Base-by-base conservation (phyloP, 306 rosid species). In the Coriaria nepalensis region DNA sequence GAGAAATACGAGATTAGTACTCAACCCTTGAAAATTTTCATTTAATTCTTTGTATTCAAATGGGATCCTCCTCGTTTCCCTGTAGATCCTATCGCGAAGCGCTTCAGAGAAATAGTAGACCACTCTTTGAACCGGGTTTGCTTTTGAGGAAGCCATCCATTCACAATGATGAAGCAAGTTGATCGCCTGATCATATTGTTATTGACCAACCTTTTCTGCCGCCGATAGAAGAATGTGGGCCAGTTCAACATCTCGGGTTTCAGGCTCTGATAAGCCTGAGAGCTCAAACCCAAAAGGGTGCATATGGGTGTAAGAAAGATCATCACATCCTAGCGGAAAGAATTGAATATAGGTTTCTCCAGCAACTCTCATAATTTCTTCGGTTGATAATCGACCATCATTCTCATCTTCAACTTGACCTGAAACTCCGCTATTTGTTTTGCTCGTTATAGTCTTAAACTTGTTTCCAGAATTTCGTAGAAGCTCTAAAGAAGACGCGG, bases 271-370 rank as follows among this genome's bases (percentile, higher is more conserved):
- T 7, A 83, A 57, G 42, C 47, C 62, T 0, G 65, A 60, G 9
- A 68, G 60, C 7, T 70, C 79, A 11, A 66, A 72, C 8, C 77
- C 86, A 47, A 70, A 83, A 10, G 87, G 82, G 47, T 76, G 83
- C 57, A 55, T 56, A 2, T 77, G 66, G 49, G 65, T 51, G 62
- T 14, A 55, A 46, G 37, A 47, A 54, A 48, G 56, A 45, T 71
- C 86, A 55, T 56, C 9, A 6, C 40, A 61, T 73, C 81, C 20
- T 65, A 1, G 66, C 0, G 70, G 57, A 41, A 70, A 78, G 39
- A 55, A 66, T 61, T 76, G 78, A 1, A 84, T 47, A 56, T 76
- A 88, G 72, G 86, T 80, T 70, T 71, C 67, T 57, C 88, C 94
- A 5, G 94, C 88, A 2, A 78, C 64, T 70, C 77, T 74, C 34